Base-by-base conservation (phyloP, 2,329 filamentous ascomycete species). In the Didymella lethalis region DNA sequence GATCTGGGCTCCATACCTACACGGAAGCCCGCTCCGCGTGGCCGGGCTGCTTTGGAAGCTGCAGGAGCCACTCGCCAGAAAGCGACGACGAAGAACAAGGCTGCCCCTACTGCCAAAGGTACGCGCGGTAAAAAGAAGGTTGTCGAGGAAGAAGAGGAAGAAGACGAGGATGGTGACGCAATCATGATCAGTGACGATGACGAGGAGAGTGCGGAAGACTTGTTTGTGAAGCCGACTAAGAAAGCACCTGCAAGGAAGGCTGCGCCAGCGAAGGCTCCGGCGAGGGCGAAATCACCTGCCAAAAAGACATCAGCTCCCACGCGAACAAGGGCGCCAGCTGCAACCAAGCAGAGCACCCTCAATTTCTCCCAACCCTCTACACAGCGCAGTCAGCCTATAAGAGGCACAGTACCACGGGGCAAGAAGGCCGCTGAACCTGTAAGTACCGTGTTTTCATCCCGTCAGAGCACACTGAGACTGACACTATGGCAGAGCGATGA, bases 101-200 rank as follows among this genome's bases (percentile, higher is more conserved):
- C 71, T 16, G 62, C 72, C n/a, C 65, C 74, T 25, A 73, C 75
- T 58, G 51, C 74, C 12, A 76, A 69, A 53, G 73, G 66, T 58
- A 71, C 70, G 49, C 75, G 75, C 58, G 79, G 77, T 50, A 82
- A 79, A 66, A 76, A 74, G 44, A 71, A 72, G 41, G 71, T 75
- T 18, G 72, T 79, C 3, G 78, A 79, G 49, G 78, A 80, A 51
- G 79, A 81, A 11, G 79, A 80, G 41, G 75, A 75, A 5, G 78
- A 82, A 3, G 71, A 73, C 0, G 69, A 76, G 7, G 70, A 76
- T 34, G 71, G 75, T 45, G 76, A 79, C 48, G 74, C 76, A n/a
- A 75, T 79, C 57, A 73, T 78, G 65, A 76, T 82, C 25, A 80
- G 81, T 32, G 80, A 82, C 28, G 78, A 81, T 6, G 80, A 79